Evolutionary conservation across 257 asterid genomes (phyloP).

Genomic region (Plantago ovata): DNA sequence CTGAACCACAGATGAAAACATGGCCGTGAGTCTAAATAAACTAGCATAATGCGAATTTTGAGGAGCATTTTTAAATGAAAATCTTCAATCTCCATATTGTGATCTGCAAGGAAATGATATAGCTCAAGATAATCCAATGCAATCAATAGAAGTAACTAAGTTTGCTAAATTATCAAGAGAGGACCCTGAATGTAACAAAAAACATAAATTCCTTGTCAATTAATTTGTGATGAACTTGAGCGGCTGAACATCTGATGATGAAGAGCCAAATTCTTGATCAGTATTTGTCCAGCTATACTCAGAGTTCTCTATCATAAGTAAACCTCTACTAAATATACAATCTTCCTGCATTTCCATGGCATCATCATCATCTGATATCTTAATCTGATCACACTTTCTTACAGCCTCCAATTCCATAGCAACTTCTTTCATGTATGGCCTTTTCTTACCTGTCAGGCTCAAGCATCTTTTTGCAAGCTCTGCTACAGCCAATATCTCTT

Average conservation of each 20-base stretch:
- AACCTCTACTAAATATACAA: background rate
- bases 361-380: too few species aligned
- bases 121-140: too few species aligned
- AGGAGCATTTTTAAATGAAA: too few species aligned
- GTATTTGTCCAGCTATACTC: slow-evolving; percentile 14
- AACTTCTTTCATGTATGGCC: slow-evolving; percentile 30
- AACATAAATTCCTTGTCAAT: slow-evolving; percentile 1
- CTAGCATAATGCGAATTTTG: too few species aligned
- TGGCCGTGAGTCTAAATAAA: too few species aligned
- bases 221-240: slow-evolving; percentile 13
- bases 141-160: too few species aligned
- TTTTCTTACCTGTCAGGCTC: slow-evolving; percentile 22
- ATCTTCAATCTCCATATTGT: too few species aligned
- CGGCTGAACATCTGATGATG: slow-evolving; percentile 14
- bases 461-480: slow-evolving; percentile 23
- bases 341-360: background rate
- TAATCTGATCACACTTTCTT: slow-evolving; percentile 6
- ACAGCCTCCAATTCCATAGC: slow-evolving; percentile 24
- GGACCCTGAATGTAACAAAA: too few species aligned
- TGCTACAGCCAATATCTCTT: slow-evolving; percentile 15
- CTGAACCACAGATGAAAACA: background rate
- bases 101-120: too few species aligned
- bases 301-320: background rate
- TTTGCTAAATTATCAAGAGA: too few species aligned
- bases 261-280: slow-evolving; percentile 11